Percentiles rank a stretch among this genome's conserved stretches.
These are phyloP conservation scores for Sporothrix phasma DNA, from an alignment of 2,329 filamentous ascomycete genomes.

Conservation along the genomic window DNA sequence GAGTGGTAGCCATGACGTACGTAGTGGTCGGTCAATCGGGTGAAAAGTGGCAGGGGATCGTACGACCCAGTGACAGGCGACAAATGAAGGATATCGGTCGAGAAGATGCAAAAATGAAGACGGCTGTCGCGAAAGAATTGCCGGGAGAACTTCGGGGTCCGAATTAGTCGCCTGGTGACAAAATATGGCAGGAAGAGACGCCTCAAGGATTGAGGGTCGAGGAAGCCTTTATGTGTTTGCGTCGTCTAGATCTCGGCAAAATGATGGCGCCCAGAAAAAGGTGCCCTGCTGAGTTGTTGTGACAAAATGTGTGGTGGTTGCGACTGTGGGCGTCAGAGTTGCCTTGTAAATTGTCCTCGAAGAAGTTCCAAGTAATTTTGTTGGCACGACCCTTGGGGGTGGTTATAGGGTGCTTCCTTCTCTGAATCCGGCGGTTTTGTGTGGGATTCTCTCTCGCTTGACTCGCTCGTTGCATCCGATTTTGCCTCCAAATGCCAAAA, in stretches of 20 bases:
- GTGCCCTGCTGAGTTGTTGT: not conserved
- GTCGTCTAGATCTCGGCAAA: not conserved
- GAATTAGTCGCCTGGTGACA: not conserved
- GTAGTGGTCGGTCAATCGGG: not conserved
- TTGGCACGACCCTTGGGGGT: not conserved
- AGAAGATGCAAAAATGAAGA: not conserved
- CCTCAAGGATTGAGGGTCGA: not conserved
- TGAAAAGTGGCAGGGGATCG: not conserved
- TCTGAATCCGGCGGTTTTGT: not conserved
- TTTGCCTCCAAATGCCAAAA: not conserved
- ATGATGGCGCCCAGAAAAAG: not conserved
- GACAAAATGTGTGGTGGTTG: not conserved
- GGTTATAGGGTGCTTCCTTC: not conserved
- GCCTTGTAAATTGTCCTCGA: too few relatives aligned
- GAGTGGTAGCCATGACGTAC: slow-evolving; percentile 24
- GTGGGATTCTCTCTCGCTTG: not conserved
- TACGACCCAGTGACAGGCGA: not conserved
- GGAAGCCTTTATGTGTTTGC: not conserved
- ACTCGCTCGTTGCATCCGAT: not conserved
- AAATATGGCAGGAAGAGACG: not conserved
- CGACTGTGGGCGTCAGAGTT: not conserved
- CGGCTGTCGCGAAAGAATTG: not conserved
- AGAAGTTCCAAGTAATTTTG: not conserved
- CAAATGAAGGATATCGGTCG: not conserved
- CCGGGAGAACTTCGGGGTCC: not conserved